Conservation (phyloP, 768 basidiomycete species). For the Boletus rubescentipes region DNA sequence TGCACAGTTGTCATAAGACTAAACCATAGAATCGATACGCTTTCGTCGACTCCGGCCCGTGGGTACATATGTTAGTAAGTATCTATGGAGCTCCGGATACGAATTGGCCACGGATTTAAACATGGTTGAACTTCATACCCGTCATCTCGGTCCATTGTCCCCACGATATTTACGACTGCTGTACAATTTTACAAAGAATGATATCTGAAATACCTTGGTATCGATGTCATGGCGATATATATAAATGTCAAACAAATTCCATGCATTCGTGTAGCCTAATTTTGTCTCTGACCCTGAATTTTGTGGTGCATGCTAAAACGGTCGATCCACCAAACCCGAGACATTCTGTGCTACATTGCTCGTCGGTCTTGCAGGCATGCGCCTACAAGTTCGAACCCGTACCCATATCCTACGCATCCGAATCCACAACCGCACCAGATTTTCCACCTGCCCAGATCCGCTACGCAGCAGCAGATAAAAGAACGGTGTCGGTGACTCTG, state of each 20-base stretch:
- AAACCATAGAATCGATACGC: background rate
- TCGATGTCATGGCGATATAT: background rate
- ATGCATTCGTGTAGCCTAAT: no score
- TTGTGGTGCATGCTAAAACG: conserved; percentile 4
- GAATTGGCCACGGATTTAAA: background rate
- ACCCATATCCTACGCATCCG: conserved; percentile 49
- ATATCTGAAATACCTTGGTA: no score
- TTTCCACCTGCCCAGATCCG: conserved; percentile 56
- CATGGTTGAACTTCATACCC: background rate
- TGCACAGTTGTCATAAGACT: conserved; percentile 45
- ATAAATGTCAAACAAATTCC: background rate
- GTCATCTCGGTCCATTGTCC: background rate
- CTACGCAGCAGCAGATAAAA: conserved; percentile 55
- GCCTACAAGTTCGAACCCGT: conserved; percentile 33
- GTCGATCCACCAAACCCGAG: background rate
- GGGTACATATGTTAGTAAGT: no score
- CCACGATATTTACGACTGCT: background rate
- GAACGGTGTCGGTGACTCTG: conserved; percentile 47
- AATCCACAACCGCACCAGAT: conserved; percentile 63
- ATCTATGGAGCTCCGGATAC: background rate
- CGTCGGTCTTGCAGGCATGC: conserved; percentile 15
- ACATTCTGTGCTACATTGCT: conserved; percentile 4
- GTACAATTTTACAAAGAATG: no score
- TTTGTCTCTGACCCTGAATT: conserved; percentile 8
- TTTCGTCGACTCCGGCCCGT: background rate